Evolutionary conservation across 2,329 filamentous ascomycete species (phyloP).

Genomic region (Pseudocercospora macadamiae): DNA sequence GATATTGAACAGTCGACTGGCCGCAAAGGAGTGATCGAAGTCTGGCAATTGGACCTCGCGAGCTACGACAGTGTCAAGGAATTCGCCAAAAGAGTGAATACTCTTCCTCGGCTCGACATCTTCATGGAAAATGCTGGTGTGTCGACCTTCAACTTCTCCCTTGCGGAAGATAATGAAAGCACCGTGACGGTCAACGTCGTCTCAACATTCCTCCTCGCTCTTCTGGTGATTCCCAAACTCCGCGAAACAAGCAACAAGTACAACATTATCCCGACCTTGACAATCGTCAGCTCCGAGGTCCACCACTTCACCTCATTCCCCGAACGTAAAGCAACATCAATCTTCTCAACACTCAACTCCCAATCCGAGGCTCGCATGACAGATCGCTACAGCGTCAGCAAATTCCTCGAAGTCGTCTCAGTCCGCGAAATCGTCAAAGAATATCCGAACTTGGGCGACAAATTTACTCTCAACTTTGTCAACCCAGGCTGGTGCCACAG

Average conservation of each 20-base stretch:
- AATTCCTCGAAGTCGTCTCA: slow-evolving; percentile 54
- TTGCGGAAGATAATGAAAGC: slow-evolving; percentile 51
- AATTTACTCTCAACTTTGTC: slow-evolving; percentile 55
- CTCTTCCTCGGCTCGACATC: slow-evolving; percentile 40
- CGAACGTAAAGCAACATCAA: slow-evolving; percentile 42
- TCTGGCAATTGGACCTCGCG: slow-evolving; percentile 51
- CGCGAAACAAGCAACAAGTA: slow-evolving; percentile 43
- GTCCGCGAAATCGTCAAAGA: slow-evolving; percentile 40
- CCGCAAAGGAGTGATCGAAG: slow-evolving; percentile 43
- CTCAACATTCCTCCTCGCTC: slow-evolving; percentile 54
- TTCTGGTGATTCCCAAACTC: slow-evolving; percentile 57
- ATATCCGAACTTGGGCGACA: slow-evolving; percentile 26
- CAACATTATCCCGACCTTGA: slow-evolving; percentile 41
- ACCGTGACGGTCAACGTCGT: slow-evolving; percentile 59
- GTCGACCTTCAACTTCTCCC: slow-evolving; percentile 34
- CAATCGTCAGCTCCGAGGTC: slow-evolving; percentile 49
- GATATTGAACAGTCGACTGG: slow-evolving; percentile 43
- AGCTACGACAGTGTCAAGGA: slow-evolving; percentile 43
- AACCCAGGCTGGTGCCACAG: slow-evolving; percentile 60
- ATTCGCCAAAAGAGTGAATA: slow-evolving; percentile 39
- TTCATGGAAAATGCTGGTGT: slow-evolving; percentile 43
- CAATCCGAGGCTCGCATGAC: slow-evolving; percentile 41
- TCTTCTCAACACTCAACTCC: slow-evolving; percentile 45
- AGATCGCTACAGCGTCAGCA: slow-evolving; percentile 50
- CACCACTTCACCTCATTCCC: slow-evolving; percentile 41